Percentiles rank a stretch among this genome's conserved stretches.
phyloP scores from a whole-genome alignment of 2,329 filamentous ascomycete genomes.

The Aspergillus ochraceoroseus region DNA sequence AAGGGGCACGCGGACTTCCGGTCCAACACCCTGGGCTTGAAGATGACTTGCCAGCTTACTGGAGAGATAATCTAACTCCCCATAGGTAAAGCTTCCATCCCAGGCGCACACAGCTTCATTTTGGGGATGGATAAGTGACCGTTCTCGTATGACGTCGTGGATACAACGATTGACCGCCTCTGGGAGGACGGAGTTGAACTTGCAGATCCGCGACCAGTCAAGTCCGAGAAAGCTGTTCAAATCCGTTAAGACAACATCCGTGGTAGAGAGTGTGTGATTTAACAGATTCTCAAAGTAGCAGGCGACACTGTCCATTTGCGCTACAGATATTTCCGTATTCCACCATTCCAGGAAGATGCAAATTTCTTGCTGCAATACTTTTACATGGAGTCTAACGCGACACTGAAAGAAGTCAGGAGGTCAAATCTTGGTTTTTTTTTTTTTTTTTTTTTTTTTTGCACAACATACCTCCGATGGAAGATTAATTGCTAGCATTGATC shows the following conservation, averaged over 20 bases:
- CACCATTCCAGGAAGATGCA: slow-evolving; percentile 40
- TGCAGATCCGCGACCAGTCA: slow-evolving; percentile 52
- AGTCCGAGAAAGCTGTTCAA: slow-evolving; percentile 53
- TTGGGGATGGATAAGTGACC: slow-evolving; percentile 34
- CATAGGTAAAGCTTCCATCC: slow-evolving; percentile 40
- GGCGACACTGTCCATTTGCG: slow-evolving; percentile 46
- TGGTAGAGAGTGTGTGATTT: slow-evolving; percentile 43
- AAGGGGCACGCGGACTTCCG: slow-evolving; percentile 36
- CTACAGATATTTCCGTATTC: slow-evolving; percentile 35
- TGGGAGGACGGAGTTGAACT: slow-evolving; percentile 49
- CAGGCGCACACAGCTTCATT: slow-evolving; percentile 36
- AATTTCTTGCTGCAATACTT: slow-evolving; percentile 33
- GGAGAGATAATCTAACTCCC: slow-evolving; percentile 36
- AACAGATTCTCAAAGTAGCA: slow-evolving; percentile 53
- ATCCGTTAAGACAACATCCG: slow-evolving; percentile 43
- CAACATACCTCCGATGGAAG: slow-evolving; percentile 34
- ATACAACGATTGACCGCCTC: slow-evolving; percentile 39
- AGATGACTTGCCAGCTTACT: slow-evolving; percentile 38
- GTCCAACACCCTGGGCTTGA: slow-evolving; percentile 38
- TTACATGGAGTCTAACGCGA: slow-evolving; percentile 35
- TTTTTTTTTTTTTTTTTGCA: background rate
- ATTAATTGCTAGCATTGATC: slow-evolving; percentile 26
- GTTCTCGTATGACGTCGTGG: slow-evolving; percentile 37
- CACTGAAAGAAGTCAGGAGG: slow-evolving; percentile 25
- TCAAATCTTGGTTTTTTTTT: background rate